phyloP scores from a whole-genome alignment of 768 basidiomycete genomes.

The Phallus indusiatus region DNA sequence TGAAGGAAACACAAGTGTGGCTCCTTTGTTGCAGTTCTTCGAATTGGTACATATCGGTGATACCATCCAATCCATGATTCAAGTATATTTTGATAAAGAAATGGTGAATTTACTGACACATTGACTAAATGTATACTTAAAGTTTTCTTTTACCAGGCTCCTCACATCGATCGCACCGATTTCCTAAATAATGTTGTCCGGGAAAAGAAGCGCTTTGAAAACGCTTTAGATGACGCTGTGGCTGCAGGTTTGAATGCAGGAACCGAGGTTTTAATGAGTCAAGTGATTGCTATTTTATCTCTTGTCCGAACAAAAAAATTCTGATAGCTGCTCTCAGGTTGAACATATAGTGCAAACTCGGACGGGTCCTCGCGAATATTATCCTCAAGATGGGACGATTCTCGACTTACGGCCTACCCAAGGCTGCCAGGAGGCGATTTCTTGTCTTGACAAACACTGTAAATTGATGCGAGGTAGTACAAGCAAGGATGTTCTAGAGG shows the following conservation, averaged over 20 bases:
- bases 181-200: slow-evolving; percentile 88
- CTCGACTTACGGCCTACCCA: slow-evolving; percentile 79
- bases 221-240: slow-evolving; percentile 84
- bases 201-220: slow-evolving; percentile 96
- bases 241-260: slow-evolving; percentile 91
- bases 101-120: slow-evolving; percentile 35
- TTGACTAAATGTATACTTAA: background rate
- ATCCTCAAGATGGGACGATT: slow-evolving; percentile 69
- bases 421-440: slow-evolving; percentile 85
- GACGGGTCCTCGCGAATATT: slow-evolving; percentile 83
- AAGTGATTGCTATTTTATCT: slow-evolving; percentile 35
- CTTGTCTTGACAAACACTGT: slow-evolving; percentile 85
- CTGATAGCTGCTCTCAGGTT: slow-evolving; percentile 41
- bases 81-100: slow-evolving; percentile 98
- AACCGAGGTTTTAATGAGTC: slow-evolving; percentile 91
- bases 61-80: slow-evolving; percentile 94
- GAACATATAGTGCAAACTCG: slow-evolving; percentile 84
- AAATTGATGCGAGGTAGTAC: slow-evolving; percentile 87
- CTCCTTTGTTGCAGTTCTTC: slow-evolving; percentile 92
- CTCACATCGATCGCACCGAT: slow-evolving; percentile 86
- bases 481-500: slow-evolving; percentile 91
- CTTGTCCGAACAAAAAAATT: background rate
- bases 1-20: slow-evolving; percentile 70
- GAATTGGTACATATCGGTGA: slow-evolving; percentile 96
- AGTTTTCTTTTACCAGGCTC: slow-evolving; percentile 37